Conservation (phyloP, 1,284 basidiomycete species). For the Wolfiporia cocos region DNA sequence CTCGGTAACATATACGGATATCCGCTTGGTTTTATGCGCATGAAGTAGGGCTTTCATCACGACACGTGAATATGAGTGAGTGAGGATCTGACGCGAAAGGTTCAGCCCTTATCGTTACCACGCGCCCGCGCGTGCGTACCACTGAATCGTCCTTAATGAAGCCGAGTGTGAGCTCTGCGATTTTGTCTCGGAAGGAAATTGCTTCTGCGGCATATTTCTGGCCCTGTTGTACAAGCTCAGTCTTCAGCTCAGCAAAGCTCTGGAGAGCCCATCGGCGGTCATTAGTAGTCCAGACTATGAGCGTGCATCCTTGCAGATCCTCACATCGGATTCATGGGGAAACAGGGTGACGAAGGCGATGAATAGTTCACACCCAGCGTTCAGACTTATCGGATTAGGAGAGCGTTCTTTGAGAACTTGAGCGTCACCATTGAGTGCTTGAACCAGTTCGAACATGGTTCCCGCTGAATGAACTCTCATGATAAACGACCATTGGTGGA, state of each 20-base stretch:
- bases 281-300: constrained; percentile 7
- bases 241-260: constrained; percentile 81
- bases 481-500: no score
- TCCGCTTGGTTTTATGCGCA: constrained; percentile 87
- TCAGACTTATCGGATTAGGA: constrained; percentile 79
- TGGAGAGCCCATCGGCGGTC: constrained; percentile 24
- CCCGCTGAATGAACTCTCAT: constrained; percentile 44
- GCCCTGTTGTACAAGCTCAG: constrained; percentile 75
- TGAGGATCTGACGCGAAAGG: constrained; percentile 68
- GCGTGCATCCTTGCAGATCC: constrained; percentile 21
- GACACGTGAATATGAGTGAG: constrained; percentile 93
- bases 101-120: constrained; percentile 2
- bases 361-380: constrained; percentile 89
- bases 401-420: constrained; percentile 57
- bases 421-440: constrained; percentile 75
- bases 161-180: constrained; percentile 82
- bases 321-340: constrained; percentile 76
- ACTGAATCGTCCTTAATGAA: constrained; percentile 95
- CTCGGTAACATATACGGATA: constrained; percentile 97
- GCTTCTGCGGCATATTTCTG: constrained; percentile 74
- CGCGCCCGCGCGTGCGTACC: constrained; percentile 38
- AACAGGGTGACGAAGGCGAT: constrained; percentile 83
- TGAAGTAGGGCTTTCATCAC: constrained; percentile 90
- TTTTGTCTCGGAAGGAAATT: constrained; percentile 85
- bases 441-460: constrained; percentile 88